Percentiles rank a stretch among this genome's conserved stretches.
These are phyloP conservation scores for Wickerhamomyces sp. DNA, from an alignment of 1,139 yeast genomes.

Conservation along the genomic window DNA sequence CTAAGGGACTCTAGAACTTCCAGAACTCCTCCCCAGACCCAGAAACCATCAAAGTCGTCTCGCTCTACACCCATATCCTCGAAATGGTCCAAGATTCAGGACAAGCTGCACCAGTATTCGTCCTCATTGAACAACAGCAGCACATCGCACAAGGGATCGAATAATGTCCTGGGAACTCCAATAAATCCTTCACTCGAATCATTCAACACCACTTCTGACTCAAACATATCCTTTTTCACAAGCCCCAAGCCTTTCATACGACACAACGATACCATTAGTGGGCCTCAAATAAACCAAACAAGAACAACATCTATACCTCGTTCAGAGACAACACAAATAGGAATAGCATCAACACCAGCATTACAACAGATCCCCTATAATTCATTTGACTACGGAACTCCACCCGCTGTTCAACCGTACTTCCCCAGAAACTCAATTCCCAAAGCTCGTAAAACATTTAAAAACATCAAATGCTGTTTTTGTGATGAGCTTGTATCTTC, in stretches of 20 bases:
- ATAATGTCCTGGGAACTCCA: not conserved
- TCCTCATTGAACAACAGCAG: not conserved
- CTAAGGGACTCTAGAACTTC: no score
- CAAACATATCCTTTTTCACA: not conserved
- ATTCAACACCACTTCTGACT: not conserved
- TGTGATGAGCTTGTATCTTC: slow-evolving; percentile 29
- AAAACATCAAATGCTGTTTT: slow-evolving; percentile 26
- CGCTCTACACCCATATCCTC: slow-evolving; percentile 6
- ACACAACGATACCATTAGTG: not conserved
- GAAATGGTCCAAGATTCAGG: slow-evolving; percentile 22
- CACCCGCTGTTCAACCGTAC: slow-evolving; percentile 18
- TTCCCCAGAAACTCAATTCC: slow-evolving; percentile 12
- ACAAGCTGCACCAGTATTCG: slow-evolving; percentile 12
- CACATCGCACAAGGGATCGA: not conserved
- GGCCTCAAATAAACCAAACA: slow-evolving; percentile 1
- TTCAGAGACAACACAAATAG: not conserved
- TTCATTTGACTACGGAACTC: slow-evolving; percentile 5
- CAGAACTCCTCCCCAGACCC: slow-evolving; percentile 2
- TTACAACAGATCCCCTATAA: not conserved
- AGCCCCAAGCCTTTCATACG: not conserved
- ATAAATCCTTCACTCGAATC: not conserved
- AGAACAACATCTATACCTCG: slow-evolving; percentile 20
- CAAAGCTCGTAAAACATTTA: slow-evolving; percentile 14
- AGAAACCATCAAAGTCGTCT: slow-evolving; percentile 1
- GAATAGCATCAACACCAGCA: slow-evolving; percentile 3